Base-by-base conservation (phyloP, 805 yeast genomes). In the Candida ovalis region DNA sequence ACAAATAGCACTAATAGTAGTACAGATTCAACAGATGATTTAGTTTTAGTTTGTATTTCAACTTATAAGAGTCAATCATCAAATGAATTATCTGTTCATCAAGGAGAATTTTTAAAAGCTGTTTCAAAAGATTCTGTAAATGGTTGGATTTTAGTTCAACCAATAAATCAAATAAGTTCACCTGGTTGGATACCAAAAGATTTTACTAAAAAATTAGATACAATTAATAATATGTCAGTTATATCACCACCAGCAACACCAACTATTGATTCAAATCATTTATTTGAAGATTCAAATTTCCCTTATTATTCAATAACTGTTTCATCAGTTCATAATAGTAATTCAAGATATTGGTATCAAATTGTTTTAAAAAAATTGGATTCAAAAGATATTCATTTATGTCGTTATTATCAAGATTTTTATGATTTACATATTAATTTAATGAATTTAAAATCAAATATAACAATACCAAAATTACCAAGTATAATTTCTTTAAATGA, bases 141-240 rank as follows among this genome's bases (percentile, higher is more conserved):
- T 54, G 85, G 83, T 1, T 78, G 83, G 82, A 60, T 80, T 2
- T 59, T 78, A 39, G 85, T 78, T 8, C 78, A 79, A 58, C 74
- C 78, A n/a, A 71, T 80, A 30, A 78, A 76, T 38, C 68, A 72
- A 49, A 48, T 77, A 27, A 61, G 68, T 4, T 61, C 59, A 3
- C 74, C 77, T 1, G 84, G 84, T 1, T 62, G 80, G 47, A 71
- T 80, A 2, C 84, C 84, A 1, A 74, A 78, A 2, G 66, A 71
- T 32, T 75, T 74, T 55, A 53, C 57, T 10, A 48, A 46, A 39
- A 42, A 47, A 12, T 32, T 55, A 8, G 55, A 57, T 37, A 15
- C 40, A 32, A 9, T 17, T 19, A 24, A 22, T n/a, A 24, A 22
- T n/a, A 12, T 13, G 13, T 28, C 23, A 17, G 7, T 39, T 17